Base-by-base conservation (phyloP, 257 asterid genomes). In the Datura wrightii region DNA sequence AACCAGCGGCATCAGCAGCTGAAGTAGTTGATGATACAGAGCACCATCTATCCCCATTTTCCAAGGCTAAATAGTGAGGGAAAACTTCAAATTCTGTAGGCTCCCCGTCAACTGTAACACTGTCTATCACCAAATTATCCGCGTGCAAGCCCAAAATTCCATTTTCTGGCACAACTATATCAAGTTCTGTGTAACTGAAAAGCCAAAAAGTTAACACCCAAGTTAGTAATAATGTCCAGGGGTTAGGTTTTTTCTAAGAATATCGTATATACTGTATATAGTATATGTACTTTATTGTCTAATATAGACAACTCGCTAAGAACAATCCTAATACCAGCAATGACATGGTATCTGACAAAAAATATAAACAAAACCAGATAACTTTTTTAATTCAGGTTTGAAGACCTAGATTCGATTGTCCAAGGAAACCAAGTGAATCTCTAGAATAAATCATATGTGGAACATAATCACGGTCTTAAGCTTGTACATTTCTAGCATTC, bases 1-100 rank as follows among this genome's bases (percentile, higher is more conserved):
- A 95, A 41, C 99, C 99, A 8, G 98, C 96, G 8, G 98, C 99
- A 90, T 97, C 98, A 89, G 99, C 98, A 69, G 99, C 99, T 82
- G 98, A 97, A 63, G 91, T 90, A 80, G 93, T 89, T 56, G 99
- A 93, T 59, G 99, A 97, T 24, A 97, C 99, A 82, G 94, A 94
- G 87, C 95, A 95, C 99, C 99, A 97, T 89, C 99, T 93, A 86
- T 97, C 98, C 88, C 90, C 92, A 42, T 89, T 93, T 88, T 94
- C 98, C 87, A 94, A 92, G 86, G 91, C 90, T 88, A 89, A 90
- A 91, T 93, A 94, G 89, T 97, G 99, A 24, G 99, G 99, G 86
- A 93, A 97, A 56, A 93, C 97, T 91, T 95, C 97, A 87, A 94
- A 97, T 65, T 88, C 90, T 46, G 99, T 98, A 79, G 96, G 93